A percentile compares a stretch with the other conserved stretches of the same genome.
phyloP scores from a whole-genome alignment of 2,329 filamentous ascomycete genomes.

The Knoxdaviesia capensis region DNA sequence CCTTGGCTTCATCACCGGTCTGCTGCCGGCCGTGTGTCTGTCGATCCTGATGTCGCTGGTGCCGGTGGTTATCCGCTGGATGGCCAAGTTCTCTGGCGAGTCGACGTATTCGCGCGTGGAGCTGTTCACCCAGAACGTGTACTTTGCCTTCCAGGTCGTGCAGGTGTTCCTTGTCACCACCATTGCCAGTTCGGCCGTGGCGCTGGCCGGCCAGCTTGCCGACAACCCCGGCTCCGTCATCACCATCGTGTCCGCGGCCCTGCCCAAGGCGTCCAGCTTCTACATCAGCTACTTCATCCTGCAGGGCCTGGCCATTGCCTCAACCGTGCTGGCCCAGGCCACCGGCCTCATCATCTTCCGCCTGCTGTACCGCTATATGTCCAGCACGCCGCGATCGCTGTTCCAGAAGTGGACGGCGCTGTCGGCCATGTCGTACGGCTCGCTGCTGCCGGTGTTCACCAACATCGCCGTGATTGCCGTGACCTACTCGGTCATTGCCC shows the following conservation, averaged over 20 bases:
- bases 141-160: slow-evolving; percentile 77
- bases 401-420: slow-evolving; percentile 54
- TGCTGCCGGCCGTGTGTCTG: slow-evolving; percentile 62
- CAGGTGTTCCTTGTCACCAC: slow-evolving; percentile 86
- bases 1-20: slow-evolving; percentile 64
- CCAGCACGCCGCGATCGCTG: slow-evolving; percentile 60
- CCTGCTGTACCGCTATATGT: slow-evolving; percentile 46
- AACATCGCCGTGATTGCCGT: slow-evolving; percentile 57
- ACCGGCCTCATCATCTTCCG: slow-evolving; percentile 46
- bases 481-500: slow-evolving; percentile 68
- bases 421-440: slow-evolving; percentile 55
- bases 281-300: slow-evolving; percentile 82
- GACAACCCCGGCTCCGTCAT: slow-evolving; percentile 41
- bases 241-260: slow-evolving; percentile 44
- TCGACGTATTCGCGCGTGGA: slow-evolving; percentile 66
- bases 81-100: slow-evolving; percentile 62
- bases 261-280: slow-evolving; percentile 79
- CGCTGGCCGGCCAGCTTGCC: slow-evolving; percentile 42
- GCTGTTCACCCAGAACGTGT: slow-evolving; percentile 74
- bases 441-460: slow-evolving; percentile 53
- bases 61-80: slow-evolving; percentile 50
- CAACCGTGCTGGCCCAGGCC: slow-evolving; percentile 50
- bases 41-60: slow-evolving; percentile 74
- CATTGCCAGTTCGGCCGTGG: slow-evolving; percentile 58
- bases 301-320: slow-evolving; percentile 62